Evolutionary conservation across 805 yeast genomes (phyloP), one percentile per base, ranked within the genome.

Genomic region (Barnettozyma sucrosica): DNA sequence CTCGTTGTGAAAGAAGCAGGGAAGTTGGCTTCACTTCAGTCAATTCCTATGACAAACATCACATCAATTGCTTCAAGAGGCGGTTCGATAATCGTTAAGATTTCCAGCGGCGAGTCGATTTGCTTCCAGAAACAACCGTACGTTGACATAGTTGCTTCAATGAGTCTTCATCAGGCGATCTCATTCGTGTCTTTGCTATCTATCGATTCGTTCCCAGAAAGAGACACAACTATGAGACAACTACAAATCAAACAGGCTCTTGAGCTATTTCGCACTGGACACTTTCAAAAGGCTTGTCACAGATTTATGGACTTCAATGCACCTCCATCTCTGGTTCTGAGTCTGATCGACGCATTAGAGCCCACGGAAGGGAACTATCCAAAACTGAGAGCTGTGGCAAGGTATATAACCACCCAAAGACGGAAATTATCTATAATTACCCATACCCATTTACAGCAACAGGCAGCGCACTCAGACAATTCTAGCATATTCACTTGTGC

Each of bases 251-350:
- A 62, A 23, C 62, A 65, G 21, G 82, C 74, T 0, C 52, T 62
- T 5, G 52, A 62, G 4, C 44, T 74, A 21, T 66, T 69, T 43
- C 34, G 58, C 2, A 50, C 55, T 4, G 58, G 58, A 5, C 53
- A 66, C 4, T 68, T 65, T 40, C 62, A 61, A 5, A 50, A 61
- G 9, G 71, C 82, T 1, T 64, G 78, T 21, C 52, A 54, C 6
- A 57, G 72, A 16, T 80, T 82, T 45, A 72, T 72, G 5, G 75
- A 75, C 23, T 79, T 69, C 45, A 65, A 81, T 57, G 85, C 88
- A 0, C 76, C 83, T 1, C 89, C 89, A 0, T 70, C 74, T 33
- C 57, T 66, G 4, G 77, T 83, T 0, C 23, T 39, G 16, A n/a
- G 21, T 4, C 42, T 39, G 9, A 9, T 39, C 16, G n/a, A 39